Evolutionary conservation across 176 grass and related monocot species (phyloP), one percentile per base, ranked within the genome.

Genomic region (Aechmea fasciata): DNA sequence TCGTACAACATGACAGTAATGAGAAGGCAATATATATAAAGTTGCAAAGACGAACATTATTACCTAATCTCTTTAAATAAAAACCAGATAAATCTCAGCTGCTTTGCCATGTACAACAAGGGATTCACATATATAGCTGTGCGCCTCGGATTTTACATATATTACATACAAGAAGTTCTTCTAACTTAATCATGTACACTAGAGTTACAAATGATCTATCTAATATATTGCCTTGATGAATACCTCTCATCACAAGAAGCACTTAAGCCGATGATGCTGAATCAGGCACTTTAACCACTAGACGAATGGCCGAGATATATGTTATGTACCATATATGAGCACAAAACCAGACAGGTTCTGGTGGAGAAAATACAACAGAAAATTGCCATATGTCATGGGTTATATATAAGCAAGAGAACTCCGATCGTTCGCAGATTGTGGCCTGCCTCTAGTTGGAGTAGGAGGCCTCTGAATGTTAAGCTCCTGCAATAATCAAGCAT

Each of bases 361-460:
- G 20, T 61, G 55, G n/a, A n/a, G 55, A 22, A 61, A 59, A 20
- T 10, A 18, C 8, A 10, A 61, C 17, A 10, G 55, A 6, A 9
- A 22, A 22, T n/a, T 61, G 55, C 55, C n/a, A 22, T 7, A 61
- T 7, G 55, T 22, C 17, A 2, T 13, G 52, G 52, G 18, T 87
- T 75, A 99, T 76, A 99, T 99, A 67, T 99, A 99, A 75, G 94
- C 94, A 81, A 99, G 94, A 80, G 94, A 99, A 81, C 69, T 93
- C 79, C 94, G 84, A 70, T 99, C 94, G 20, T 80, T 78, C 13
- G 89, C 84, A 79, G 94, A 83, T 57, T 99, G 94, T 10, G 94
- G 94, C 50, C 94, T 76, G 28, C 94, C 94, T 87, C 94, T 87
- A 66, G 94, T 99, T 73, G 94, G 94, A 63, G 94, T 99, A 50